Conservation (phyloP, 306 rosid genomes). For the Lathyrus aphaca region DNA sequence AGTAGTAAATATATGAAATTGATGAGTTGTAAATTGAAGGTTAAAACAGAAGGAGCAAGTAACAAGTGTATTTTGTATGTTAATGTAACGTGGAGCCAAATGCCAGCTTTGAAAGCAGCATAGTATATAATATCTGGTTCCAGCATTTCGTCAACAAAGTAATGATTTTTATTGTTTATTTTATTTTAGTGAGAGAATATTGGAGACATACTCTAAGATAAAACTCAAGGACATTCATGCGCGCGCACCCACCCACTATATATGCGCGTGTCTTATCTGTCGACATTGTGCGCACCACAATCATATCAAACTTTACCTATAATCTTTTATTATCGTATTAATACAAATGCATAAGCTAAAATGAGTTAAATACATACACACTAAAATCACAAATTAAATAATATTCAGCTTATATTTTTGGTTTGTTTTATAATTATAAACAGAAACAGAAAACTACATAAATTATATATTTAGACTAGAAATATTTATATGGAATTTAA, state of each 20-base stretch:
- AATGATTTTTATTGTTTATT: conserved; percentile 1
- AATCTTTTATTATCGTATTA: too few species aligned
- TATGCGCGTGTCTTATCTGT: not conserved
- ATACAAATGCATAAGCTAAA: too few species aligned
- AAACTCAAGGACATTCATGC: not conserved
- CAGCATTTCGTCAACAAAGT: conserved; percentile 24
- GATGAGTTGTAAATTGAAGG: conserved; percentile 39
- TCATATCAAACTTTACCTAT: not conserved
- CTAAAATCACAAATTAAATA: too few species aligned
- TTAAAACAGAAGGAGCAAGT: conserved; percentile 13
- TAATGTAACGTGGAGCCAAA: conserved; percentile 42
- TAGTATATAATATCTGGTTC: conserved; percentile 20
- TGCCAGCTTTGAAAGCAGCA: conserved; percentile 33
- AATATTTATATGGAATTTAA: too few species aligned
- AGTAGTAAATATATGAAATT: not conserved
- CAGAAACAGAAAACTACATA: too few species aligned
- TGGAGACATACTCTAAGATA: conserved; percentile 7
- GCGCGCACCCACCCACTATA: conserved; percentile 28
- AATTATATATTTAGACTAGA: too few species aligned
- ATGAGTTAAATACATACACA: too few species aligned
- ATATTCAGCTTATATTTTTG: too few species aligned
- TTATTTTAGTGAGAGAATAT: conserved; percentile 19
- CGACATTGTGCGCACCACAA: not conserved
- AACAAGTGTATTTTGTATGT: conserved; percentile 20
- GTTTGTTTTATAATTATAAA: too few species aligned